A percentile compares a stretch with the other conserved stretches of the same genome.
phyloP scores from a whole-genome alignment of 306 rosid species.

The Acacia crassicarpa region DNA sequence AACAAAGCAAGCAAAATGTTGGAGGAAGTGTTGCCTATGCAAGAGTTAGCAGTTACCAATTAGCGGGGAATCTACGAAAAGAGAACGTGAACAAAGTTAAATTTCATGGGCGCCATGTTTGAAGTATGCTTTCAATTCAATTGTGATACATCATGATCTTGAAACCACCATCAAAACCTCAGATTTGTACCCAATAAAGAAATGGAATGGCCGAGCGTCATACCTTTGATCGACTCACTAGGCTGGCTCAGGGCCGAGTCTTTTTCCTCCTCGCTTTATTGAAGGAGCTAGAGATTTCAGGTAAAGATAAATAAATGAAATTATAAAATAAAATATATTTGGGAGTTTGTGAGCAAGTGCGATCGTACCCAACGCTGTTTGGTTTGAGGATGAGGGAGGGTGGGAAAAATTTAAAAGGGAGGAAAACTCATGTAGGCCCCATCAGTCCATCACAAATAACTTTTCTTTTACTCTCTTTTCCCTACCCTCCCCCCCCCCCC shows the following conservation, averaged over 20 bases:
- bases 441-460: too few relatives aligned
- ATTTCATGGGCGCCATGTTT: background rate
- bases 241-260: background rate
- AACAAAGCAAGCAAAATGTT: background rate
- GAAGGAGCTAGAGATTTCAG: background rate
- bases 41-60: background rate
- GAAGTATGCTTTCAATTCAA: background rate
- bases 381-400: too few relatives aligned
- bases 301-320: too few relatives aligned
- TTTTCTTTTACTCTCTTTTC: too few relatives aligned
- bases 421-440: too few relatives aligned
- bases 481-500: too few relatives aligned
- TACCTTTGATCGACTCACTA: conserved; percentile 7
- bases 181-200: background rate
- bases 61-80: conserved; percentile 10
- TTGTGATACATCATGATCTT: background rate
- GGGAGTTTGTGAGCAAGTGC: too few relatives aligned
- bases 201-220: background rate
- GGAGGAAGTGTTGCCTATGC: background rate
- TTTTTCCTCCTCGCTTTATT: background rate
- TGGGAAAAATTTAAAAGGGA: too few relatives aligned
- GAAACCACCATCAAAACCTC: background rate
- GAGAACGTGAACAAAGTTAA: background rate
- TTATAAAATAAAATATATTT: too few relatives aligned
- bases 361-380: too few relatives aligned